Conservation (phyloP, 129 eudicot genomes). For the Saussurea involucrata region DNA sequence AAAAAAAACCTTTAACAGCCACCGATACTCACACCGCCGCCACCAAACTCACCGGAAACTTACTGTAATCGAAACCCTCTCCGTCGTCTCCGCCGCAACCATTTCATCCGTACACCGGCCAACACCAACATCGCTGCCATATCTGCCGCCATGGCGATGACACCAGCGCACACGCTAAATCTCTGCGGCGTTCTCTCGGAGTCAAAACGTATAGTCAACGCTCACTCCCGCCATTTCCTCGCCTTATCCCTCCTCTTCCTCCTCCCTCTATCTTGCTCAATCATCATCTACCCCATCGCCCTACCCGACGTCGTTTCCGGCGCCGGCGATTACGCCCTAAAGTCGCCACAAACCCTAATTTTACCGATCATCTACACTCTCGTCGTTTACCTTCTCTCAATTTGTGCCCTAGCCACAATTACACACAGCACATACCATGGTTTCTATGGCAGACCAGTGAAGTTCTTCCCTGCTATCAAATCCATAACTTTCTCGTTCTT, state of each 20-base stretch:
- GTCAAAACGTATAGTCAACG: slow-evolving; percentile 49
- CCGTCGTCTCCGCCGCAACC: background rate
- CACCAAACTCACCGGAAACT: background rate
- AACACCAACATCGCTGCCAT: background rate
- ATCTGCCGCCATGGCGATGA: slow-evolving; percentile 19
- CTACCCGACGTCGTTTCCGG: slow-evolving; percentile 11
- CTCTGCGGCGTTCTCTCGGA: slow-evolving; percentile 52
- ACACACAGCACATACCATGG: slow-evolving; percentile 60
- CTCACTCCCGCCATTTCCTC: slow-evolving; percentile 71
- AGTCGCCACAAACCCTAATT: slow-evolving; percentile 21
- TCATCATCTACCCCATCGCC: slow-evolving; percentile 32
- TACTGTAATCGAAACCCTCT: background rate
- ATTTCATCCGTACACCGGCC: background rate
- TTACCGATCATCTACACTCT: slow-evolving; percentile 31
- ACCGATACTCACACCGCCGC: background rate
- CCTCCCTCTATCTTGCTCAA: slow-evolving; percentile 57
- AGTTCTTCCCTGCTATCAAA: slow-evolving; percentile 36
- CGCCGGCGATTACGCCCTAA: background rate
- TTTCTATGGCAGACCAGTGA: slow-evolving; percentile 54
- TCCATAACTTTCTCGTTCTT: slow-evolving; percentile 34
- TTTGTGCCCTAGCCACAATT: slow-evolving; percentile 49
- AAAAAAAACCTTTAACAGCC: background rate
- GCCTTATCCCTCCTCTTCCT: slow-evolving; percentile 65
- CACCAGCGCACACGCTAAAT: slow-evolving; percentile 29
- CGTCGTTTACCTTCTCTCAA: slow-evolving; percentile 20